A percentile compares a stretch with the other conserved stretches of the same genome.
These are phyloP conservation scores for Aspergillus costaricaensis DNA, from an alignment of 2,329 filamentous ascomycete genomes.

Conservation along the genomic window DNA sequence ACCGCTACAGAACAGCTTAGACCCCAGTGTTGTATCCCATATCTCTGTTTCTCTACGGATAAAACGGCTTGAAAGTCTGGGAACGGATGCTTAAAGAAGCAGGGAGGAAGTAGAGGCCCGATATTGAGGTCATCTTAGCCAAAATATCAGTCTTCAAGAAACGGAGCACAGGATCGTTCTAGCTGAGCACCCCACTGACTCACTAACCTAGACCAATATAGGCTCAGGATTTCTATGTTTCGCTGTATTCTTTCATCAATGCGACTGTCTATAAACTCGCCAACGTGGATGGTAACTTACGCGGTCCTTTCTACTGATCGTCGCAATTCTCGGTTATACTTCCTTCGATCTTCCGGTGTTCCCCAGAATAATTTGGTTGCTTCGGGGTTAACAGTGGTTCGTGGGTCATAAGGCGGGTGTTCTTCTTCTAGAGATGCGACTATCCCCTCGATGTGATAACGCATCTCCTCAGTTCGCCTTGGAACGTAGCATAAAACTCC, in stretches of 20 bases:
- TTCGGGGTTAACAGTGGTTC: conserved; percentile 82
- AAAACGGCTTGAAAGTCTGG: too few species aligned
- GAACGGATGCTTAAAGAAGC: too few species aligned
- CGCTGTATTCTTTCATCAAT: conserved; percentile 4
- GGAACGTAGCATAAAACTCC: conserved; percentile 83
- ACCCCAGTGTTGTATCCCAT: too few species aligned
- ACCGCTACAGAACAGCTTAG: too few species aligned
- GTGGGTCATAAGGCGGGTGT: conserved; percentile 82
- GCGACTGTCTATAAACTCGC: background rate
- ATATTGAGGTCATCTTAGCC: background rate
- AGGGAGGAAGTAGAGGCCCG: too few species aligned
- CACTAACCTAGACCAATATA: too few species aligned
- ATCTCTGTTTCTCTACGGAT: too few species aligned
- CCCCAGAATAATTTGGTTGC: conserved; percentile 89
- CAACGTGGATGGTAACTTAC: conserved; percentile 18
- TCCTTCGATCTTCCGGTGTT: conserved; percentile 72
- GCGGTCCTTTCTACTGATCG: conserved; percentile 64
- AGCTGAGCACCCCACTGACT: background rate
- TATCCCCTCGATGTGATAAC: conserved; percentile 80
- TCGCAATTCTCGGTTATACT: conserved; percentile 79
- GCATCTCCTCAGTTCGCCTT: conserved; percentile 71
- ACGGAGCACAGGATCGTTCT: background rate
- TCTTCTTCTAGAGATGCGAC: conserved; percentile 84
- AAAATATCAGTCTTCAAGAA: background rate
- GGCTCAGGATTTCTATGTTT: background rate